Percentiles rank a stretch among this genome's conserved stretches.
Evolutionary conservation across 2,329 filamentous ascomycete genomes (phyloP).

Genomic region (Graphium sp.): DNA sequence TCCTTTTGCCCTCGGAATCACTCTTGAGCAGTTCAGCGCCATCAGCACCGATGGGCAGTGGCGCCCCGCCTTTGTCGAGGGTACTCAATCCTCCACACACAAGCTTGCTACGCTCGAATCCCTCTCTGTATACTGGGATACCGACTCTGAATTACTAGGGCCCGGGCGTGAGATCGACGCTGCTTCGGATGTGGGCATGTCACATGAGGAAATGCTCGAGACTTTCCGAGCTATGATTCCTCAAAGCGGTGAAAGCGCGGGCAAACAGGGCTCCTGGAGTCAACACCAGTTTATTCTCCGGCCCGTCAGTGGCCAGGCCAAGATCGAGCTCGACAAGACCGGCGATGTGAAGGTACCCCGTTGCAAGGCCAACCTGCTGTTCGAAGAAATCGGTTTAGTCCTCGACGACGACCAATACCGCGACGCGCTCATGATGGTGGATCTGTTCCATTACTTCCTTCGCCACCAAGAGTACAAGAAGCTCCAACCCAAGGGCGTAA

Average conservation of each 20-base stretch:
- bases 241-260: slow-evolving; percentile 14
- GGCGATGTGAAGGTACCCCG: slow-evolving; percentile 64
- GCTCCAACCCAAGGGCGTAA: slow-evolving; percentile 64
- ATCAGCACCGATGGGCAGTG: slow-evolving; percentile 91
- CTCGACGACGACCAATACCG: slow-evolving; percentile 96
- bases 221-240: slow-evolving; percentile 63
- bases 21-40: slow-evolving; percentile 89
- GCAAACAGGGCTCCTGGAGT: slow-evolving; percentile 24
- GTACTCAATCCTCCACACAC: slow-evolving; percentile 66
- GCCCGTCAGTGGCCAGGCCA: slow-evolving; percentile 87
- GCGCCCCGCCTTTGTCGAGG: slow-evolving; percentile 91
- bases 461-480: slow-evolving; percentile 95
- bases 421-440: slow-evolving; percentile 93
- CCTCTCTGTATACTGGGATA: slow-evolving; percentile 95
- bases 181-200: slow-evolving; percentile 39
- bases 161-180: slow-evolving; percentile 54
- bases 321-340: slow-evolving; percentile 88
- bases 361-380: slow-evolving; percentile 78
- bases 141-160: slow-evolving; percentile 70
- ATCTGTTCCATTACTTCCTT: slow-evolving; percentile 96
- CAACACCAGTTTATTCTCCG: slow-evolving; percentile 88
- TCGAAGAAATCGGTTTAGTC: slow-evolving; percentile 96
- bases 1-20: slow-evolving; percentile 84
- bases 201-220: slow-evolving; percentile 61
- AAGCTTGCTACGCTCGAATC: slow-evolving; percentile 86